Conservation (phyloP, 2,329 filamentous ascomycete genomes). For the Neoarthrinium moseri region DNA sequence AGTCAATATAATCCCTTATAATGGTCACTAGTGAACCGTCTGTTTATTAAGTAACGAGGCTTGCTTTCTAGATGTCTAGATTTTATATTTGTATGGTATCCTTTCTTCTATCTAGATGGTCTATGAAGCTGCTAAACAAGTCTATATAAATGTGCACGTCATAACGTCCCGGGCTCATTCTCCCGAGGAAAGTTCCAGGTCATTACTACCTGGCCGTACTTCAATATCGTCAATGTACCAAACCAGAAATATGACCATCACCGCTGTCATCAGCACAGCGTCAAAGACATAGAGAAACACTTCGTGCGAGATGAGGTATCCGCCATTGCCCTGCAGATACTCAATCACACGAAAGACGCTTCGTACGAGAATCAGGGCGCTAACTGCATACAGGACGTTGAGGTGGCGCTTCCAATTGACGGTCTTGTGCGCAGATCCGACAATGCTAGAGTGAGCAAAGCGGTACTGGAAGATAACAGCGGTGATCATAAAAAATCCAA, state of each 20-base stretch:
- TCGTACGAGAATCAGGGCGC: slow-evolving; percentile 43
- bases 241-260: slow-evolving; percentile 31
- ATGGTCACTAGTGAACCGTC: too few relatives aligned
- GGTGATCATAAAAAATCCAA: slow-evolving; percentile 45
- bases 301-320: slow-evolving; percentile 40
- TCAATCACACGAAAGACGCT: slow-evolving; percentile 46
- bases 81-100: too few relatives aligned
- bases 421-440: neutral
- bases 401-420: slow-evolving; percentile 33
- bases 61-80: too few relatives aligned
- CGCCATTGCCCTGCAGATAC: slow-evolving; percentile 40
- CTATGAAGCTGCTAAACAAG: too few relatives aligned
- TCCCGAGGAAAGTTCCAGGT: neutral
- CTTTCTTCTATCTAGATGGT: too few relatives aligned
- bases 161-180: neutral
- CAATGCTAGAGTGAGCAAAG: slow-evolving; percentile 11
- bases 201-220: neutral
- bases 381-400: slow-evolving; percentile 37
- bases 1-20: too few relatives aligned
- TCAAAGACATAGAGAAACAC: slow-evolving; percentile 39
- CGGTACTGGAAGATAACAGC: slow-evolving; percentile 39
- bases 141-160: neutral
- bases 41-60: too few relatives aligned
- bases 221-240: slow-evolving; percentile 17
- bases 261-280: slow-evolving; percentile 37